Evolutionary conservation across 306 rosid genomes (phyloP), one percentile per base, ranked within the genome.

Genomic region (Inga oerstediana): DNA sequence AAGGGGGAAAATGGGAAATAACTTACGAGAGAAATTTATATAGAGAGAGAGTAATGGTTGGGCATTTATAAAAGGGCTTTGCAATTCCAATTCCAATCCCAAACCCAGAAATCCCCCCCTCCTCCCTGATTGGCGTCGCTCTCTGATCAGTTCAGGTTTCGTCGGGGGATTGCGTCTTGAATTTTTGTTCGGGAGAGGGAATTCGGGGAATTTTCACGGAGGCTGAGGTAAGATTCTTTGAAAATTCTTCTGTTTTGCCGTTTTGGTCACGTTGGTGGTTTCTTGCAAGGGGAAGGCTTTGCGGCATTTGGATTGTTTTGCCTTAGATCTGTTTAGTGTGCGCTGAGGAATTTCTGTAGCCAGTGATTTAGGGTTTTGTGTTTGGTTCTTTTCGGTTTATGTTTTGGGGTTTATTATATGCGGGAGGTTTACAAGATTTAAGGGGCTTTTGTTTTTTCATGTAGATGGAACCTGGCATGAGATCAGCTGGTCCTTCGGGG

Each of bases 401-500:
- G 62, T 11, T 45, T 30, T 84, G 88, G 83, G 85, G 87, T 88
- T 90, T 34, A 22, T 39, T 74, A 80, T 74, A 67, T 41, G 72
- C 75, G 72, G 78, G 82, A 67, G 16, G 10, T 32, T 85, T 88
- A 32, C 37, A 83, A 48, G 85, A 74, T 16, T 80, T 91, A 69
- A 81, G 86, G 82, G 68, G 61, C 81, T 74, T 82, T 71, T 87
- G 71, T 56, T 24, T 83, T 84, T 89, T 79, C 82, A 79, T 85
- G 89, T 80, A 68, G 89, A 96, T 96, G 99, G 97, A 92, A 62
- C 89, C 87, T 72, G 90, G 90, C 20, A 81, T 88, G 84, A 90
- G 97, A 95, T 84, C 92, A 74, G 89, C 84, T 49, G 84, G 88
- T 16, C 83, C 91, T 44, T 86, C 97, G 20, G 97, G 91, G 89